Evolutionary conservation across 164 flowering plant genomes (phyloP).

Genomic region (Paratinospora sagittata): DNA sequence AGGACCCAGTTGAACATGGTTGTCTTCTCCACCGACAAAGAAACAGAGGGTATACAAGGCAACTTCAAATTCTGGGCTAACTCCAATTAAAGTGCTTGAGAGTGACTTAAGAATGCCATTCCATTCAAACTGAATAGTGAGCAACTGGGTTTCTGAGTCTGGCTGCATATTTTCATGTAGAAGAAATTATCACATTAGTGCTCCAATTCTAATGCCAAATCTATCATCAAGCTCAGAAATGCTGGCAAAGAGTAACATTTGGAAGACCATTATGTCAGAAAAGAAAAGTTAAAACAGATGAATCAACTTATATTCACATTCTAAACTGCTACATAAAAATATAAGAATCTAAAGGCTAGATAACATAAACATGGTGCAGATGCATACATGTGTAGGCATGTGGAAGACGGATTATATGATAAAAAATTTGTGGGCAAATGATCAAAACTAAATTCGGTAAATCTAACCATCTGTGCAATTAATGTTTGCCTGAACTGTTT

Average conservation of each 20-base stretch:
- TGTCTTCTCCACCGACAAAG: slow-evolving; percentile 69
- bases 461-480: neutral
- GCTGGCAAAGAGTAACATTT: neutral
- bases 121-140: slow-evolving; percentile 92
- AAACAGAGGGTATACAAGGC: slow-evolving; percentile 87
- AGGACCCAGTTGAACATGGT: slow-evolving; percentile 74
- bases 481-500: neutral
- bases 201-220: neutral
- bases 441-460: neutral
- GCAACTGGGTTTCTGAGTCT: slow-evolving; percentile 85
- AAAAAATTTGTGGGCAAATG: neutral
- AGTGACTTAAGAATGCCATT: slow-evolving; percentile 81
- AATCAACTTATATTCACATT: neutral
- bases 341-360: neutral
- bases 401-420: neutral
- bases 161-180: slow-evolving; percentile 49
- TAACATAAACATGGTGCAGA: neutral
- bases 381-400: neutral
- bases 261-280: neutral
- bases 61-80: slow-evolving; percentile 94
- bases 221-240: neutral
- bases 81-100: slow-evolving; percentile 84
- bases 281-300: neutral
- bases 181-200: neutral
- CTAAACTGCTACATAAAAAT: neutral